phyloP scores from a whole-genome alignment of 495 filamentous ascomycete genomes.

The Tuber magnatum region DNA sequence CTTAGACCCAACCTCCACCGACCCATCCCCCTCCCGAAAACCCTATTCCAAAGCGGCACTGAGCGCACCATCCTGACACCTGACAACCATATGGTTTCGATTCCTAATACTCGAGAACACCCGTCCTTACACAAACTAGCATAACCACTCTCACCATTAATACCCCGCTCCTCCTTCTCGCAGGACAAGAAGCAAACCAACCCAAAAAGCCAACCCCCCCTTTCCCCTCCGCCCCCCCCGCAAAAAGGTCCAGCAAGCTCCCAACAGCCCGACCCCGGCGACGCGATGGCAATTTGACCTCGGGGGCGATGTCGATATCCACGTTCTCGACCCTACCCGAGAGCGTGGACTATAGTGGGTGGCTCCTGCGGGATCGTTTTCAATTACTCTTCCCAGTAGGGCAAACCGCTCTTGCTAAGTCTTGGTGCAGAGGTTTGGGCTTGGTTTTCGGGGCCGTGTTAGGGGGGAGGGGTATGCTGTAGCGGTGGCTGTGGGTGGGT shows the following conservation, averaged over 20 bases:
- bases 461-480: not conserved
- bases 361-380: not conserved
- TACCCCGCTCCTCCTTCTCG: not conserved
- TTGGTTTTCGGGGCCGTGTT: not conserved
- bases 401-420: not conserved
- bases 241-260: constrained; percentile 2
- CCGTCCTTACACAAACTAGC: not conserved
- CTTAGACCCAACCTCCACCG: constrained; percentile 2
- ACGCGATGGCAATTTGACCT: not conserved
- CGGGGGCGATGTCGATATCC: not conserved
- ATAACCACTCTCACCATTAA: not conserved
- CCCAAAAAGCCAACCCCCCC: constrained; percentile 5
- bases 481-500: not conserved
- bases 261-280: constrained; percentile 4
- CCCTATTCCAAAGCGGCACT: not conserved
- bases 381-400: not conserved
- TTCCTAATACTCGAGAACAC: not conserved
- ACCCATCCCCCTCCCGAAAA: constrained; percentile 8
- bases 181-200: not conserved
- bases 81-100: constrained; percentile 4
- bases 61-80: not conserved
- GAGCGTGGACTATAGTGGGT: not conserved
- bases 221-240: not conserved
- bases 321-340: constrained; percentile 2
- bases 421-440: not conserved